Evolutionary conservation across 306 rosid species (phyloP).

Genomic region (Vicia sativa): DNA sequence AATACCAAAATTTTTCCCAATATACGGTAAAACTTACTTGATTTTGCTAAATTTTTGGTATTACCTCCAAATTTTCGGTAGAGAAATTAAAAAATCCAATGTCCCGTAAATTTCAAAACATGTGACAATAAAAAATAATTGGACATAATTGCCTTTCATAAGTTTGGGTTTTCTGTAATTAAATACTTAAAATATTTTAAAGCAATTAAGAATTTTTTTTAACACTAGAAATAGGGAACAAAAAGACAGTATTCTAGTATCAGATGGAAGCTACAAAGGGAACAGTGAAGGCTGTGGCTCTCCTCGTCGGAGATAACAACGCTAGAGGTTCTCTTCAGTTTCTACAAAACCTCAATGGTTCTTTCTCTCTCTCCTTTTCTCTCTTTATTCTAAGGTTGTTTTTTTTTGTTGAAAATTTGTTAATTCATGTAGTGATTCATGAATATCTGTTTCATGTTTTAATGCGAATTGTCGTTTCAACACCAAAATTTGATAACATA

Average conservation of each 20-base stretch:
- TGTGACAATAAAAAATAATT: too few relatives aligned
- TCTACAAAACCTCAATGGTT: conserved; percentile 52
- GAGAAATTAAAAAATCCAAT: too few relatives aligned
- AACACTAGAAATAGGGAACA: too few relatives aligned
- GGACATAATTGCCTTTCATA: too few relatives aligned
- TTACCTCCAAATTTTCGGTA: too few relatives aligned
- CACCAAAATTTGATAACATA: not conserved
- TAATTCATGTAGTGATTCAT: conserved; percentile 4
- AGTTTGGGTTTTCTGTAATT: too few relatives aligned
- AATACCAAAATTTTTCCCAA: too few relatives aligned
- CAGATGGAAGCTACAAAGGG: conserved; percentile 42
- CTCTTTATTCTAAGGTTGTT: not conserved
- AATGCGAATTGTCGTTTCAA: not conserved
- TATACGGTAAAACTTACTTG: too few relatives aligned
- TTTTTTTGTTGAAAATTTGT: not conserved
- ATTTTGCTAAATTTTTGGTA: too few relatives aligned
- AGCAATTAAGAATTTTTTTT: too few relatives aligned
- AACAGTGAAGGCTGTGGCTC: conserved; percentile 61
- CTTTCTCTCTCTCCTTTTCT: conserved; percentile 29
- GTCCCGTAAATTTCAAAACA: too few relatives aligned
- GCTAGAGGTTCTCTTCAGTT: conserved; percentile 70
- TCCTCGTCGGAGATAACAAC: conserved; percentile 56
- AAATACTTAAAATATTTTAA: too few relatives aligned
- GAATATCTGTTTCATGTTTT: not conserved
- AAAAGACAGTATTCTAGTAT: not conserved